These are phyloP conservation scores for Fraxinus paxiana DNA, from an alignment of 305 asterid genomes.

Conservation along the genomic window DNA sequence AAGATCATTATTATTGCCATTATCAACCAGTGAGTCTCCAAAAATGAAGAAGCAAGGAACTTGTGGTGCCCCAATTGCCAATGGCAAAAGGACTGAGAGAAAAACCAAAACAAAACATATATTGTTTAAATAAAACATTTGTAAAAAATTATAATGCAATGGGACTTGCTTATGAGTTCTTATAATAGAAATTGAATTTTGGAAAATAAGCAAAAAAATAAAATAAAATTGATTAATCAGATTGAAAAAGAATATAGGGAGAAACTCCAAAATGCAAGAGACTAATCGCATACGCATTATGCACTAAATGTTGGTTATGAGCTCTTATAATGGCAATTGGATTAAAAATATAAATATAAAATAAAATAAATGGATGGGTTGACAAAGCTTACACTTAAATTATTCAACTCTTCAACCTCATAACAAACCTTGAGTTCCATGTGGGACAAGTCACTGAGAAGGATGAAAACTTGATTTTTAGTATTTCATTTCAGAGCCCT, in stretches of 20 bases:
- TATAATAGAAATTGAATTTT: background rate
- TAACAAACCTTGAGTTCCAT: background rate
- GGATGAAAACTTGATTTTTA: background rate
- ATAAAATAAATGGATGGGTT: background rate
- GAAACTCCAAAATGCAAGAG: background rate
- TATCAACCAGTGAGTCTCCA: conserved; percentile 44
- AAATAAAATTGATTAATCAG: background rate
- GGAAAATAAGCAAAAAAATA: background rate
- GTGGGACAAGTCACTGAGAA: background rate
- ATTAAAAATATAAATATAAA: background rate
- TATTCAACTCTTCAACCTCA: background rate
- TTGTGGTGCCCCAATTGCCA: conserved; percentile 8
- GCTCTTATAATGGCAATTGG: background rate
- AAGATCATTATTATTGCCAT: conserved; percentile 39
- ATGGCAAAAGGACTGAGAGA: background rate
- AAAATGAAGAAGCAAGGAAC: conserved; percentile 45
- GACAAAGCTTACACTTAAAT: background rate
- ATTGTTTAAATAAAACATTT: background rate
- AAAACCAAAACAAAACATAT: background rate
- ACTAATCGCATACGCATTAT: background rate
- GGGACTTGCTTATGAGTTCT: background rate
- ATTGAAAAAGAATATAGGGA: background rate
- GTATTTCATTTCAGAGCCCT: background rate
- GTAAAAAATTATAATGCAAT: background rate
- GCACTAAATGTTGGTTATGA: background rate